Evolutionary conservation across 2,329 filamentous ascomycete genomes (phyloP), one percentile per base, ranked within the genome.

Genomic region (Pseudocercospora fuligena): DNA sequence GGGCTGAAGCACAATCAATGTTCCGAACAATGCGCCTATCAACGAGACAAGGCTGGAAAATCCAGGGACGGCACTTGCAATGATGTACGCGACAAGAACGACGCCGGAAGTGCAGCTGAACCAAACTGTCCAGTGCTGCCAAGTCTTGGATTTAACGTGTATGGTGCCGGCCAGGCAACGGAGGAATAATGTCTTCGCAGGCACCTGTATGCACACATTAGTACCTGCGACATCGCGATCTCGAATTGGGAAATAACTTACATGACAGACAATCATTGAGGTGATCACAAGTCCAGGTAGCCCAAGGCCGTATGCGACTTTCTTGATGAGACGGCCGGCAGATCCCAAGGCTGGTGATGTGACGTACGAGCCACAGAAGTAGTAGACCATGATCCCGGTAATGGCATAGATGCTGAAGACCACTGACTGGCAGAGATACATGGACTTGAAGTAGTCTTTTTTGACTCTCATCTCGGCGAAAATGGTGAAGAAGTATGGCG

Each of bases 301-400:
- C 0, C 71, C 72, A 19, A 75, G 76, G 8, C 82, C 83, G 63
- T 84, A 85, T 58, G 76, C 77, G 16, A 83, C 73, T 68, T 80
- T 83, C 76, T 84, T 84, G 61, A 82, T 75, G 0, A 72, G 57
- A 0, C 43, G 2, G 0, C 83, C 83, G 1, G 82, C 83, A 31
- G 81, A 83, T 1, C 82, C 83, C 5, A 85, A 77, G 1, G 82
- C 82, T 0, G 83, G 83, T 0, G 82, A 83, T 0, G 82, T 78
- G 3, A 85, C 80, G 60, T 78, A 82, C 0, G 79, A 80, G 0
- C 83, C 83, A 66, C 81, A 83, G 69, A 74, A 84, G 66, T 79
- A 80, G 73, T 84, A 84, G 2, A 85, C 79, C 0, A 84, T 79
- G 2, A 77, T 67, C 8, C 78, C 78, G 29, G 82, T 77, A 5